A percentile compares a stretch with the other conserved stretches of the same genome.
Conservation (phyloP, 2,329 filamentous ascomycete species). For the Colletotrichum sp. region DNA sequence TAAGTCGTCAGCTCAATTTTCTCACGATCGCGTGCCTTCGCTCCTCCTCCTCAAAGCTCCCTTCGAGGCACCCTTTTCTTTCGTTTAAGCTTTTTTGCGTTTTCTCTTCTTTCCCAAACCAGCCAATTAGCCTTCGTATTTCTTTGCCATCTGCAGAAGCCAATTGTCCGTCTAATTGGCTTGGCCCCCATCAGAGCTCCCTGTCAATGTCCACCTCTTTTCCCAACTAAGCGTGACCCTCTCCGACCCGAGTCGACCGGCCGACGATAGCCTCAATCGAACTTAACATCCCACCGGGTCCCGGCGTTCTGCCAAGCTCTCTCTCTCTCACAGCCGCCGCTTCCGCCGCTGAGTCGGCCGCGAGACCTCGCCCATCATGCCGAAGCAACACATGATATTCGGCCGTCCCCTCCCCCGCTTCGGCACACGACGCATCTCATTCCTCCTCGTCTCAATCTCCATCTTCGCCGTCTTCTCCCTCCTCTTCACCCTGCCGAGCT, state of each 20-base stretch:
- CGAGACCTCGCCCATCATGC: constrained; percentile 30
- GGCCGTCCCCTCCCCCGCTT: constrained; percentile 57
- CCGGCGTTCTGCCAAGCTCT: background rate
- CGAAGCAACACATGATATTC: constrained; percentile 39
- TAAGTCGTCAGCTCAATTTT: background rate
- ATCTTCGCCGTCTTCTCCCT: constrained; percentile 60
- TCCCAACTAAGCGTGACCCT: background rate
- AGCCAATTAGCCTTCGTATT: background rate
- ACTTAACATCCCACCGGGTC: background rate
- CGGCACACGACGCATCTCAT: constrained; percentile 55
- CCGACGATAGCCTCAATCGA: background rate
- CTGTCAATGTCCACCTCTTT: background rate
- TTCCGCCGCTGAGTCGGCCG: background rate
- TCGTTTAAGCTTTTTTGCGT: background rate
- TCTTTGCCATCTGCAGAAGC: background rate
- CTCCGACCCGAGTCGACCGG: background rate
- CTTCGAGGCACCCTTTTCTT: background rate
- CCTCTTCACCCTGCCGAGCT: constrained; percentile 55
- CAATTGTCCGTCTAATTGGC: background rate
- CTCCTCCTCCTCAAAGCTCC: background rate
- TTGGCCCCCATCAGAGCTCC: constrained; percentile 2
- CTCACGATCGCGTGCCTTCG: background rate
- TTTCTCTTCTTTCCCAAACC: background rate
- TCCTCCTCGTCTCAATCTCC: constrained; percentile 55
- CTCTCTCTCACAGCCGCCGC: background rate